Percentiles rank a stretch among this genome's conserved stretches.
These are phyloP conservation scores for Mortierella sp. DNA, from an alignment of 371 early-diverging fungal genomes.

Conservation along the genomic window DNA sequence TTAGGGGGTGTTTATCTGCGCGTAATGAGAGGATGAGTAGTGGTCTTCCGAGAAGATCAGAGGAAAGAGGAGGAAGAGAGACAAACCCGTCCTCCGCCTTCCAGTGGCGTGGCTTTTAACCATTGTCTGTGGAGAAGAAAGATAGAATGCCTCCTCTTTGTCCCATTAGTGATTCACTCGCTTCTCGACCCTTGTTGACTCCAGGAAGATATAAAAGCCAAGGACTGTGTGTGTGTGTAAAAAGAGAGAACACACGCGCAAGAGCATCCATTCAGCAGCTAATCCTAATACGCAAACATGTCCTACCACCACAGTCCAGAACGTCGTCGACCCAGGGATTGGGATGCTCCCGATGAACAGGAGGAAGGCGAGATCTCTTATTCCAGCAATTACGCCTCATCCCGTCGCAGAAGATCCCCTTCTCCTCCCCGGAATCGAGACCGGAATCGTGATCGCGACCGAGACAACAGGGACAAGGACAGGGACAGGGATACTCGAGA, in stretches of 20 bases:
- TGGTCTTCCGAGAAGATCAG: no score
- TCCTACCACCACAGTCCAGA: conserved; percentile 44
- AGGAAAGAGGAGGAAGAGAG: no score
- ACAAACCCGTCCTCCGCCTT: neutral
- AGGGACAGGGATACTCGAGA: neutral
- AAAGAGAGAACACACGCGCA: no score
- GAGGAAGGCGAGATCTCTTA: conserved; percentile 51
- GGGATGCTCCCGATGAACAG: conserved; percentile 50
- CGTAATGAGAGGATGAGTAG: no score
- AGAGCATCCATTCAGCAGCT: no score
- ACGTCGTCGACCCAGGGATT: conserved; percentile 40
- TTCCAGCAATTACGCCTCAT: no score
- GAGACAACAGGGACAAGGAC: conserved; percentile 20
- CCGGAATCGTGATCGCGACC: conserved; percentile 13
- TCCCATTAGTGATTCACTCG: no score
- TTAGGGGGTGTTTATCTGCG: no score
- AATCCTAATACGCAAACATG: conserved; percentile 10
- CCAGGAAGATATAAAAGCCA: no score
- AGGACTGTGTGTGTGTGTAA: no score
- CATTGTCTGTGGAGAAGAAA: neutral
- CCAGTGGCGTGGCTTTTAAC: neutral
- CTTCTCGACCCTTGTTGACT: no score
- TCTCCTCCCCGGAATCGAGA: neutral
- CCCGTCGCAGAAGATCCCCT: conserved; percentile 3
- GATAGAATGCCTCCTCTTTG: neutral